Evolutionary conservation across 202 grass and related monocot species (phyloP).

Genomic region (Carex arenaria): DNA sequence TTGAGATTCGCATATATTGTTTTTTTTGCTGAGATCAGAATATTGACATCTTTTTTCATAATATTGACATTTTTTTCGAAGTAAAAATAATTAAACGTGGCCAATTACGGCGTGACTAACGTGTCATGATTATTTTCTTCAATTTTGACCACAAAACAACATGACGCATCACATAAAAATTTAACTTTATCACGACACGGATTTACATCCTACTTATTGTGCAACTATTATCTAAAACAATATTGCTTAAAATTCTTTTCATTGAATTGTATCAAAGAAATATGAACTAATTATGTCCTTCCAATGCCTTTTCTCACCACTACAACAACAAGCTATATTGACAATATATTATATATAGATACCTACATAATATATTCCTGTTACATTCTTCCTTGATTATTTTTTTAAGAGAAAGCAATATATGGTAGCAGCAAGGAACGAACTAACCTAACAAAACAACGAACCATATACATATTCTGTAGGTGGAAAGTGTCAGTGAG

Average conservation of each 20-base stretch:
- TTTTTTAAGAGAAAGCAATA: background rate
- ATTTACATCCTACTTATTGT: background rate
- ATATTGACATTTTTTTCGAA: too few species aligned
- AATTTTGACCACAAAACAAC: too few species aligned
- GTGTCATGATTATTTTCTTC: too few species aligned
- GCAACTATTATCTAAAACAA: background rate
- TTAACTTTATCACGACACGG: too few species aligned
- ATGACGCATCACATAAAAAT: too few species aligned
- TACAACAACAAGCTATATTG: background rate
- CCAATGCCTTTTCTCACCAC: too few species aligned
- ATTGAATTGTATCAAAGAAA: background rate
- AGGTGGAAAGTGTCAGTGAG: constrained; percentile 11
- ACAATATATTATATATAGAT: too few species aligned
- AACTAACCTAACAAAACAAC: background rate
- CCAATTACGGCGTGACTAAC: too few species aligned
- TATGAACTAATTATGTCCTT: background rate
- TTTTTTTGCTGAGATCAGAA: too few species aligned
- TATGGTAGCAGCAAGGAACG: background rate
- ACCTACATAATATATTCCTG: background rate
- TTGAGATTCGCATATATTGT: too few species aligned
- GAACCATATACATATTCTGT: background rate
- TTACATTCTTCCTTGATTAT: background rate
- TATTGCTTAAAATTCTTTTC: background rate
- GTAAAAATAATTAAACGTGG: too few species aligned
- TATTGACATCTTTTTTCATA: too few species aligned